A percentile compares a stretch with the other conserved stretches of the same genome.
These are phyloP conservation scores for Trametes sp. DNA, from an alignment of 1,284 basidiomycete species.

Conservation along the genomic window DNA sequence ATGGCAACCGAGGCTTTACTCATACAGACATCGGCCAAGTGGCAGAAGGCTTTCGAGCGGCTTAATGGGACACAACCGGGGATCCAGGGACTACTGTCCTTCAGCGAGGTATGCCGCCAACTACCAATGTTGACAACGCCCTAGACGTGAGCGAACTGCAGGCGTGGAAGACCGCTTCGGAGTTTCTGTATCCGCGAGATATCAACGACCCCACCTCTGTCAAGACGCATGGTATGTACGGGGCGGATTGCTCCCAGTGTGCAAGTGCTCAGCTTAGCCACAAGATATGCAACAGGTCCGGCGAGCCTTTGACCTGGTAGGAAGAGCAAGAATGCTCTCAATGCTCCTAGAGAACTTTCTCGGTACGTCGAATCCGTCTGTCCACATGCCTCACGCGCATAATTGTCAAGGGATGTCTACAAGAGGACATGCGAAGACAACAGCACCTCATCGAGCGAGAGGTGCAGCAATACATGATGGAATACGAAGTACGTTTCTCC, in stretches of 20 bases:
- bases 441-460: conserved; percentile 68
- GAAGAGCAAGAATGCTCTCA: conserved; percentile 62
- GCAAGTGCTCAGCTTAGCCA: conserved; percentile 6
- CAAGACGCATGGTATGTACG: conserved; percentile 47
- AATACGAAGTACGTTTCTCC: conserved; percentile 60
- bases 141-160: conserved; percentile 35
- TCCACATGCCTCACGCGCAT: conserved; percentile 1
- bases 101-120: conserved; percentile 60
- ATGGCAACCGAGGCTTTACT: conserved; percentile 39
- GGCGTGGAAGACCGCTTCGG: conserved; percentile 70
- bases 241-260: background rate
- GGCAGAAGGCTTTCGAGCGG: conserved; percentile 72
- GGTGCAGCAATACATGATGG: conserved; percentile 60
- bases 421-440: conserved; percentile 69
- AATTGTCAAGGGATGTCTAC: background rate
- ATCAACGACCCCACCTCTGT: conserved; percentile 48
- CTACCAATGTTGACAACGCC: background rate
- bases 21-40: conserved; percentile 71
- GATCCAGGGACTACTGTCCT: conserved; percentile 69
- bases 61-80: conserved; percentile 69
- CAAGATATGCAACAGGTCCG: conserved; percentile 59
- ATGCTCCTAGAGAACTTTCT: conserved; percentile 72
- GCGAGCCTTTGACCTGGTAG: conserved; percentile 62
- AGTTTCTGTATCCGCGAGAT: conserved; percentile 64
- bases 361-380: conserved; percentile 50